Evolutionary conservation across 345 rosid genomes (phyloP).

Genomic region (Cardiospermum halicacabum): DNA sequence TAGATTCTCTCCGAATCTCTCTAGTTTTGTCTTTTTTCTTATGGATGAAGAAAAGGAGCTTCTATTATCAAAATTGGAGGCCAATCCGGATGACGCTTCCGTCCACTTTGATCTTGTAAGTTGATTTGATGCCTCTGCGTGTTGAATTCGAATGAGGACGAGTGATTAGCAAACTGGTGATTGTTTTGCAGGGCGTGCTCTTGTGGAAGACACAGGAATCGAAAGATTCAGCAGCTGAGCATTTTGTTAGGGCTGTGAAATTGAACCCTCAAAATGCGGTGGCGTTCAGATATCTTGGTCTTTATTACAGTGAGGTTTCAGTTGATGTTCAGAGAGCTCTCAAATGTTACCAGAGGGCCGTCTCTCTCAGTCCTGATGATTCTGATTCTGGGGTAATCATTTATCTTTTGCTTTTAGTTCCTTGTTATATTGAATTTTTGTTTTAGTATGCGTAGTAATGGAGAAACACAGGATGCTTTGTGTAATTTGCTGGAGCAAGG

Average conservation of each 20-base stretch:
- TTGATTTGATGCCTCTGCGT: background rate
- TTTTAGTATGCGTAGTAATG: background rate
- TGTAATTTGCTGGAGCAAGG: slow-evolving; percentile 70
- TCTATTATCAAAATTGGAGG: slow-evolving; percentile 38
- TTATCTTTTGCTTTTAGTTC: background rate
- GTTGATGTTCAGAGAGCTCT: slow-evolving; percentile 65
- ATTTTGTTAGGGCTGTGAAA: slow-evolving; percentile 65
- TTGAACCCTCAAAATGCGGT: slow-evolving; percentile 57
- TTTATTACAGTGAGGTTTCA: slow-evolving; percentile 47
- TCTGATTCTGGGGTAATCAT: slow-evolving; percentile 51
- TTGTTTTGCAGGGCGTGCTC: slow-evolving; percentile 50
- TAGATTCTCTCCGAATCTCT: too few relatives aligned
- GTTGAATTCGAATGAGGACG: background rate
- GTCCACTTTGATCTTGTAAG: slow-evolving; percentile 59
- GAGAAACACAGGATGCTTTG: slow-evolving; percentile 50
- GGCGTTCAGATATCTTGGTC: slow-evolving; percentile 76
- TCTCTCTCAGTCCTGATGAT: slow-evolving; percentile 61
- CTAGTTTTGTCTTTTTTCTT: background rate
- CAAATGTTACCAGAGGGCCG: slow-evolving; percentile 88
- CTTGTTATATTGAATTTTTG: background rate
- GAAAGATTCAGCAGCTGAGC: slow-evolving; percentile 64
- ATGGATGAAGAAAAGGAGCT: slow-evolving; percentile 24
- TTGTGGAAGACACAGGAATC: slow-evolving; percentile 54
- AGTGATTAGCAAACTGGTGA: background rate
- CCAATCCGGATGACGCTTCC: slow-evolving; percentile 62